Conservation (phyloP, 1,139 yeast genomes). For the Geotrichum fermentans region DNA sequence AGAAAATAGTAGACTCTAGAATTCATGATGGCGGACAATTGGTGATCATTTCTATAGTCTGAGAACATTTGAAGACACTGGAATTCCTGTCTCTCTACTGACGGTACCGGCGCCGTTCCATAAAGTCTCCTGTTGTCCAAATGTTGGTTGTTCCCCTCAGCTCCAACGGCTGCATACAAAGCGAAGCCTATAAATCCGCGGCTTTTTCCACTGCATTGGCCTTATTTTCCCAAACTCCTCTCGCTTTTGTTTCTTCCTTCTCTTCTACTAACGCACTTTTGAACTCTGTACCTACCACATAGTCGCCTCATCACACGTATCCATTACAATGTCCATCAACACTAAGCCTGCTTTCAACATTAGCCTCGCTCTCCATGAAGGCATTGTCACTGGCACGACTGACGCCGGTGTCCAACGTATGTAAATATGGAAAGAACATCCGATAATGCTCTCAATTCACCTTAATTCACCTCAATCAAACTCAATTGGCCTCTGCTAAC, state of each 20-base stretch:
- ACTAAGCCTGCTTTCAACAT: constrained; percentile 19
- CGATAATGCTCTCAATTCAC: neutral
- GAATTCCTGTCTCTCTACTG: no score
- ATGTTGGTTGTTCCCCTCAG: neutral
- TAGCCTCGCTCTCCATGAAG: constrained; percentile 16
- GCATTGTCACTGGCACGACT: constrained; percentile 7
- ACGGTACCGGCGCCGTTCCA: neutral
- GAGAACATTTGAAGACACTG: no score
- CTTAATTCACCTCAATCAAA: neutral
- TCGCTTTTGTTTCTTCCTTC: neutral
- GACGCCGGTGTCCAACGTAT: constrained; percentile 12
- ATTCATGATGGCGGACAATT: neutral
- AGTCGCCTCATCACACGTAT: neutral
- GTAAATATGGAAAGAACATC: no score
- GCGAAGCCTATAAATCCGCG: neutral
- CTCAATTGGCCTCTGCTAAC: no score
- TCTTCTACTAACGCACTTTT: neutral
- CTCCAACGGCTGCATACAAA: neutral
- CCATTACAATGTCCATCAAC: constrained; percentile 9
- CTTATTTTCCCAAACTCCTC: neutral
- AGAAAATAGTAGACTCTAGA: no score
- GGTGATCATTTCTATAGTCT: no score
- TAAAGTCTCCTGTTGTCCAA: neutral
- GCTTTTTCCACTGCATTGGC: neutral
- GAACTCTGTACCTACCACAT: no score